Conservation (phyloP, 2,329 filamentous ascomycete genomes). For the Onygena corvina region DNA sequence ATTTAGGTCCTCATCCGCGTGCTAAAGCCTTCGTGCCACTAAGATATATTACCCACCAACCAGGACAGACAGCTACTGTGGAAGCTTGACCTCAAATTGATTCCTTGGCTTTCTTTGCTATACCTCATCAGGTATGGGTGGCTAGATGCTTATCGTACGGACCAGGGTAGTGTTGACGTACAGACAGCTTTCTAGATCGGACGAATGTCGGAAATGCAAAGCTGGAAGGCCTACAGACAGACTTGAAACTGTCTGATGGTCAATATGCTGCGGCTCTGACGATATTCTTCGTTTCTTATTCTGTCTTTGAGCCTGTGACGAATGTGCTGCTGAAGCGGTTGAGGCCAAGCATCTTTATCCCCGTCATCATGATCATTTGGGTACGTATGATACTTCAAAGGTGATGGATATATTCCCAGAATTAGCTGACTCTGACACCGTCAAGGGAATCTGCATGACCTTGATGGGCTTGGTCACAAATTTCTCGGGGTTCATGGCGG, state of each 20-base stretch:
- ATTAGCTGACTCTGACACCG: not conserved
- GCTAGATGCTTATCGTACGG: not conserved
- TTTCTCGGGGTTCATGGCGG: slow-evolving; percentile 37
- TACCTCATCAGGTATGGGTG: slow-evolving; percentile 27
- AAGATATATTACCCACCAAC: not conserved
- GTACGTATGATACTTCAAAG: slow-evolving; percentile 1
- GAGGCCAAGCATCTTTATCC: slow-evolving; percentile 43
- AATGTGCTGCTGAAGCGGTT: slow-evolving; percentile 37
- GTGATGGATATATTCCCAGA: not conserved
- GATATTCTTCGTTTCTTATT: slow-evolving; percentile 34
- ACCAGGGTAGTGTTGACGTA: not conserved
- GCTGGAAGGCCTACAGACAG: slow-evolving; percentile 20
- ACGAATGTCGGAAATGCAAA: slow-evolving; percentile 33
- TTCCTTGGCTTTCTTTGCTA: slow-evolving; percentile 37
- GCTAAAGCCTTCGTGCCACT: no score
- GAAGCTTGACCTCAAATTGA: slow-evolving; percentile 35
- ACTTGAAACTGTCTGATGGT: slow-evolving; percentile 20
- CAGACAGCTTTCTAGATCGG: slow-evolving; percentile 16
- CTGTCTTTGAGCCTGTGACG: slow-evolving; percentile 31
- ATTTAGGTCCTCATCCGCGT: slow-evolving; percentile 23
- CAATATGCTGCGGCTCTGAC: slow-evolving; percentile 30
- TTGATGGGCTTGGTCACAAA: slow-evolving; percentile 37
- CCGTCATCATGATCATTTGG: slow-evolving; percentile 37
- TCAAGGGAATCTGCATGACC: slow-evolving; percentile 35
- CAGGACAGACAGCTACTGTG: slow-evolving; percentile 36